Conservation (phyloP, 495 filamentous ascomycete species). For the Neurospora hispaniola region DNA sequence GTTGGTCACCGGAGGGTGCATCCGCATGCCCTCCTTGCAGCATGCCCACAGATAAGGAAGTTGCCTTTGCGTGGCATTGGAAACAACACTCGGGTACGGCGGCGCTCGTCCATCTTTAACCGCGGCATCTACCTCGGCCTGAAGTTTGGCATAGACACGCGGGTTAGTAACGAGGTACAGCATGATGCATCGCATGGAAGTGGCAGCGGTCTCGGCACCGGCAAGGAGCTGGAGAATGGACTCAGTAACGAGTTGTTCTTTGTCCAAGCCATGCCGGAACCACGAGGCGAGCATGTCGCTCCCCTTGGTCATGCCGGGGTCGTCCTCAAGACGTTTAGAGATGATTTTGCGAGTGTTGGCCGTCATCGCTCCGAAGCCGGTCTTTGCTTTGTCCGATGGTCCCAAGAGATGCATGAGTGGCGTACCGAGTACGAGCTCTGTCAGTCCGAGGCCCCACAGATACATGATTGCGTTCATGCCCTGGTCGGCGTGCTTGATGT, state of each 20-base stretch:
- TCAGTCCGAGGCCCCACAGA: constrained; percentile 3
- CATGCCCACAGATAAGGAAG: constrained; percentile 43
- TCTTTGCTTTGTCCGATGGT: constrained; percentile 9
- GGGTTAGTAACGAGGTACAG: constrained; percentile 40
- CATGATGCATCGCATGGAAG: constrained; percentile 45
- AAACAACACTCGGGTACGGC: constrained; percentile 18
- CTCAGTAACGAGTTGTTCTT: constrained; percentile 27
- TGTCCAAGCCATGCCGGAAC: constrained; percentile 27
- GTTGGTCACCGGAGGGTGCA: constrained; percentile 27
- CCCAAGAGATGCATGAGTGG: constrained; percentile 7
- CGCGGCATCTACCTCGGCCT: constrained; percentile 43
- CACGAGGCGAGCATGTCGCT: constrained; percentile 35
- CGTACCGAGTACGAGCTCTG: constrained; percentile 8
- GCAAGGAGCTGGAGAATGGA: constrained; percentile 28
- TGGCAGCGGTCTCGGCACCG: constrained; percentile 53
- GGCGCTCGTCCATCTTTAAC: constrained; percentile 8
- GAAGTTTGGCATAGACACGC: constrained; percentile 39
- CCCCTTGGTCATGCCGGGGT: constrained; percentile 9
- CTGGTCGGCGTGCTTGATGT: constrained; percentile 16
- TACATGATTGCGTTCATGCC: constrained; percentile 5
- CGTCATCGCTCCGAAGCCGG: constrained; percentile 23
- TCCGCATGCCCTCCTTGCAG: constrained; percentile 36
- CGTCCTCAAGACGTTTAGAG: constrained; percentile 17
- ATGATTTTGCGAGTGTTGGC: constrained; percentile 14
- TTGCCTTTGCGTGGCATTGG: constrained; percentile 27